Evolutionary conservation across 78 protist genomes (phyloP), one percentile per base, ranked within the genome.

Genomic region (Chrysochromulina parva): DNA sequence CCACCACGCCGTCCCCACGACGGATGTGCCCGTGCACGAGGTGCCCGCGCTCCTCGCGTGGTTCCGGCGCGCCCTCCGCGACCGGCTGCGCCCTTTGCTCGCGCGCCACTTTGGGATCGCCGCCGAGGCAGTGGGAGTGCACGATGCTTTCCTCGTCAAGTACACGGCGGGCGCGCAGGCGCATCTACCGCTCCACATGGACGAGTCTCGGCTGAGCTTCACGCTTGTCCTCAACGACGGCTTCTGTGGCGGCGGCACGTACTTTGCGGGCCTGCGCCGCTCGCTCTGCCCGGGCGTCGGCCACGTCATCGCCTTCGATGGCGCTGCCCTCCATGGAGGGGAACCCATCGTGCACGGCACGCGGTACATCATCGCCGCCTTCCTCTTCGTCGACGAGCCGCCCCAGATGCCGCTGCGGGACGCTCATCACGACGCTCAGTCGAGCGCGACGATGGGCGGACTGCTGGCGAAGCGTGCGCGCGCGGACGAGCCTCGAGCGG

Each of bases 131-230:
- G 1, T 74, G 24, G 17, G 58, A 24, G 58, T 50, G 53, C 84
- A 74, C 84, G 84, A 74, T n/a, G 84, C 84, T 2, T 74, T 74
- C 84, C 26, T 74, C 84, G 84, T 74, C 48, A 47, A 50, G 57
- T 74, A 74, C 55, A 19, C 11, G n/a, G 78, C 78, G 17, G 84
- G n/a, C 58, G 58, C 26, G 84, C 84, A 74, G 84, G 38, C 38
- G 84, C 84, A 16, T 16, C 84, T 74, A 19, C 84, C 84, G 47
- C 58, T 74, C 24, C 84, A 74, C 55, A 50, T 28, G 26, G 84
- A 74, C 84, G 84, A 74, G 55, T 7, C 58, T 19, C 9, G 1
- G 55, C 24, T 50, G 13, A 16, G n/a, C 14, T 11, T 74, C 19
- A 74, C 84, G 24, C 6, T 74, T n/a, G 16, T 26, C n/a, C 84